Conservation (phyloP, 805 yeast genomes). For the Myxozyma monticola region DNA sequence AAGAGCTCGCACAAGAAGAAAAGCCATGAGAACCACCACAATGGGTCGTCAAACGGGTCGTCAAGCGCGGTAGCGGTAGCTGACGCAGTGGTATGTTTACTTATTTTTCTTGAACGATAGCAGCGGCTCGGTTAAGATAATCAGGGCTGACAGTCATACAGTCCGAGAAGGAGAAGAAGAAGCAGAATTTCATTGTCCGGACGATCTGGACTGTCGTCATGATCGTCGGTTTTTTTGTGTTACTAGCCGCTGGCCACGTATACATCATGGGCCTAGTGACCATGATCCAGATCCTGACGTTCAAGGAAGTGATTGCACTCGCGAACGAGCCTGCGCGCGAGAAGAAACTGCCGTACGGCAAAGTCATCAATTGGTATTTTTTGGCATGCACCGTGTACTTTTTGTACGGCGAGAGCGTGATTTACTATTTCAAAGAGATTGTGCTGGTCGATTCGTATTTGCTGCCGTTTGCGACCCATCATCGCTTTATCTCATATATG, state of each 20-base stretch:
- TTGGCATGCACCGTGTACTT: slow-evolving; percentile 81
- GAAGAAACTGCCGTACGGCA: slow-evolving; percentile 67
- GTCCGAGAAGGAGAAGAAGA: slow-evolving; percentile 62
- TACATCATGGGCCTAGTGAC: slow-evolving; percentile 73
- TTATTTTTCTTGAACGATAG: no score
- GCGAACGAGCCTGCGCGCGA: slow-evolving; percentile 84
- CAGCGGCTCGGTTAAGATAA: no score
- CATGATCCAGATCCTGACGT: slow-evolving; percentile 75
- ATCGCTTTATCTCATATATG: slow-evolving; percentile 79
- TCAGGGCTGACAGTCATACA: no score
- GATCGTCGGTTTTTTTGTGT: slow-evolving; percentile 70
- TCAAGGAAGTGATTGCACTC: slow-evolving; percentile 83
- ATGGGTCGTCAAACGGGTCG: no score
- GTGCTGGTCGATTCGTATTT: slow-evolving; percentile 56
- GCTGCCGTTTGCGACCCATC: slow-evolving; percentile 68
- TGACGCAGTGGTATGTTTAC: no score
- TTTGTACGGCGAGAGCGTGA: slow-evolving; percentile 81
- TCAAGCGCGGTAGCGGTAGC: no score
- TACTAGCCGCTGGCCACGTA: slow-evolving; percentile 80
- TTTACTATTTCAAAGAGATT: slow-evolving; percentile 60
- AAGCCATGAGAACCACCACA: no score
- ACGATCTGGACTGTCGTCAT: slow-evolving; percentile 92
- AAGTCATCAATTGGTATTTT: slow-evolving; percentile 43
- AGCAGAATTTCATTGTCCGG: slow-evolving; percentile 80
- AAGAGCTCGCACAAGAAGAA: no score